Percentiles rank a stretch among this genome's conserved stretches.
Evolutionary conservation across 208 protist species (phyloP).

Genomic region (Herpetomonas samuelpessoai): DNA sequence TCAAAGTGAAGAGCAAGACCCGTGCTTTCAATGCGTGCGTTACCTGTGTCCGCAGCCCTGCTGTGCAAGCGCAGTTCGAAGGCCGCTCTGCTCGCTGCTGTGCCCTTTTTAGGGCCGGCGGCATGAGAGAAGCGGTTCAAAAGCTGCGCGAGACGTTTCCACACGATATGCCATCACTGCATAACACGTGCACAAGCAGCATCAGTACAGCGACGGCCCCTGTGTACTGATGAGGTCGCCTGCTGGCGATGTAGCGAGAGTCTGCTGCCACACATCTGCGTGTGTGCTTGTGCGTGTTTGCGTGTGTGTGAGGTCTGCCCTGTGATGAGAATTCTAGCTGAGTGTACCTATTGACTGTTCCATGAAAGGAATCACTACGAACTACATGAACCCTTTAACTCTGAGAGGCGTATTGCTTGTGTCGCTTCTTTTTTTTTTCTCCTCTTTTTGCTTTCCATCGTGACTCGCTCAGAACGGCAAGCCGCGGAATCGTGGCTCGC

Average conservation of each 20-base stretch:
- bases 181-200: no score
- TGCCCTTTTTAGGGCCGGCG: neutral
- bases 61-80: conserved; percentile 15
- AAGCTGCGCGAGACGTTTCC: conserved; percentile 21
- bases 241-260: neutral
- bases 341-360: conserved; percentile 7
- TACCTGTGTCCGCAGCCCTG: no score
- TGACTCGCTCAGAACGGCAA: no score
- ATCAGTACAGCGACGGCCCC: neutral
- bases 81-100: conserved; percentile 8
- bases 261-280: no score
- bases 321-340: neutral
- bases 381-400: conserved; percentile 4
- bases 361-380: conserved; percentile 5
- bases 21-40: no score
- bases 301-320: neutral
- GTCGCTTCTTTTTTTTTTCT: neutral
- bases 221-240: neutral
- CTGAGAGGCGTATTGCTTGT: neutral
- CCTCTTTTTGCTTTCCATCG: no score
- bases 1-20: neutral
- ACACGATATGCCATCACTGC: no score
- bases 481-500: neutral
- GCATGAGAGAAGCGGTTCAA: conserved; percentile 16
- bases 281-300: neutral